Evolutionary conservation across 495 filamentous ascomycete genomes (phyloP), one percentile per base, ranked within the genome.

Genomic region (Aspergillus carlsbadensis): DNA sequence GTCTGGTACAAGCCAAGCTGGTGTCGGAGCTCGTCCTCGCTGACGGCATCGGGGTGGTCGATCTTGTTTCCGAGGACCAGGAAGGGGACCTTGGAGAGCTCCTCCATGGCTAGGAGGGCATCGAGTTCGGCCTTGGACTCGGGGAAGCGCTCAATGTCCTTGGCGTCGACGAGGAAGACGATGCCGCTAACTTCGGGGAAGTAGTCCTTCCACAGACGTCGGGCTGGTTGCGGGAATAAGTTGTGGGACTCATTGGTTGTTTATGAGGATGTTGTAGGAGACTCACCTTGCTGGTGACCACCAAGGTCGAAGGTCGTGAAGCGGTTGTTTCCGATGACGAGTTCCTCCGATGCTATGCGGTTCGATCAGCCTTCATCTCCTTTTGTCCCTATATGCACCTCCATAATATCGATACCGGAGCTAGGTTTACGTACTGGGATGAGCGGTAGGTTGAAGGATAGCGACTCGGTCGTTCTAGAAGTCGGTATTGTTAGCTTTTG

Each of bases 231-330:
- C 26, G 46, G 21, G 26, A 37, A 13, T 10, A 5, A 18, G 34
- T 36, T 35, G 31, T 49, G 40, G 42, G 29, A 10, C 13, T 13
- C 14, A 24, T 13, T 13, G 11, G 17, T 22, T 15, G 13, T n/a
- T 5, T 7, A 37, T 5, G 26, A 14, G 44, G 54, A 47, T 49
- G 40, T 29, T 31, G 7, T 26, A 57, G 18, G 33, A 21, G 50
- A 75, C 78, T 68, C 78, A 92, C 90, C 90, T 82, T 98, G 94
- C 74, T 92, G 89, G 83, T 98, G 93, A 72, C 92, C 94, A 71
- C 94, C 92, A 48, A 98, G 80, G 72, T 98, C 95, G 68, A 98
- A 98, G 53, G 94, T 98, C 33, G 91, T 98, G 80, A 98, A 98
- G 67, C 89, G 86, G 69, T 92, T 91, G 71, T 95, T 96, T 62